Conservation (phyloP, 805 yeast genomes). For the Wickerhamiella alocasiicola region DNA sequence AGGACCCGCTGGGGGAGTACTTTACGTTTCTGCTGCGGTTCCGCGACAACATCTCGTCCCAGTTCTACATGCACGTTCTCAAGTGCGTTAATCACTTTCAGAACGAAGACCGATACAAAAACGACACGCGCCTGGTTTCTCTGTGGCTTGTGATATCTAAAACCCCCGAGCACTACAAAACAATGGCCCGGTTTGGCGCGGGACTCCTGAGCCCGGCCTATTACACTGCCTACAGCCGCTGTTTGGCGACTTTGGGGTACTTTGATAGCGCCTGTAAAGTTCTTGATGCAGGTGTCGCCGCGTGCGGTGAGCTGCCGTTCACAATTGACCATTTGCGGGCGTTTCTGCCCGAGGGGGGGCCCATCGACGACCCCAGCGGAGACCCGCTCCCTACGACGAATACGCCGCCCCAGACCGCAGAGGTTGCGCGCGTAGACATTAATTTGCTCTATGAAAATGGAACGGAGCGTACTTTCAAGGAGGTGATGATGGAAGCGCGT, state of each 20-base stretch:
- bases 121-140: slow-evolving; percentile 68
- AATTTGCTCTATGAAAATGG: background rate
- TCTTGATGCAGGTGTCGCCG: slow-evolving; percentile 26
- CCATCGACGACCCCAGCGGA: slow-evolving; percentile 9
- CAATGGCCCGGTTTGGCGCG: slow-evolving; percentile 56
- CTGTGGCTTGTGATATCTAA: slow-evolving; percentile 71
- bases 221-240: slow-evolving; percentile 68
- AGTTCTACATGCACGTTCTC: slow-evolving; percentile 37
- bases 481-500: slow-evolving; percentile 7
- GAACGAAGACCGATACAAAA: slow-evolving; percentile 53
- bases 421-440: background rate
- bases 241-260: slow-evolving; percentile 40
- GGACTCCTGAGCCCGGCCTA: slow-evolving; percentile 55
- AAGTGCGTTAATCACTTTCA: slow-evolving; percentile 57
- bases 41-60: slow-evolving; percentile 24
- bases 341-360: background rate
- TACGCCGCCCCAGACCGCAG: slow-evolving; percentile 1
- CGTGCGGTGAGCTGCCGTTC: slow-evolving; percentile 15
- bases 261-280: slow-evolving; percentile 45
- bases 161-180: slow-evolving; percentile 60
- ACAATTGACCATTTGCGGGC: slow-evolving; percentile 33
- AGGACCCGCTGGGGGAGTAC: slow-evolving; percentile 73
- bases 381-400: background rate
- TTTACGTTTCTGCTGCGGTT: slow-evolving; percentile 70
- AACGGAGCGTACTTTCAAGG: slow-evolving; percentile 4